Conservation (phyloP, 257 asterid genomes). For the Penstemon davidsonii region DNA sequence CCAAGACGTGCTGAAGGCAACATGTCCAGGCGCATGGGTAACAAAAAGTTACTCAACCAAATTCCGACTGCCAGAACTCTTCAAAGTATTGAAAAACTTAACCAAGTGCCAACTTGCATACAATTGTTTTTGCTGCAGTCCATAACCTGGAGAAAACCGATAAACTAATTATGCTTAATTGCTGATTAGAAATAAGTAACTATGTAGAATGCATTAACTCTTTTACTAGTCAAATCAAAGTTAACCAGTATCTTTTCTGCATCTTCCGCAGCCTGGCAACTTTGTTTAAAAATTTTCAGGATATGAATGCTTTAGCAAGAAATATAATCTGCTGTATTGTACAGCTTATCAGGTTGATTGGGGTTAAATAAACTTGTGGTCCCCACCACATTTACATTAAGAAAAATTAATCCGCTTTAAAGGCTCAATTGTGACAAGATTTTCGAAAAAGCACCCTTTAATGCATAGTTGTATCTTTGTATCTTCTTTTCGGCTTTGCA, state of each 20-base stretch:
- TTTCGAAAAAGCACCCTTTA: not conserved
- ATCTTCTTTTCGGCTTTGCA: too few species aligned
- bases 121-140: not conserved
- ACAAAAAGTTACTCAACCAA: too few species aligned
- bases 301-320: not conserved
- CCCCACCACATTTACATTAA: too few species aligned
- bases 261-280: slow-evolving; percentile 1
- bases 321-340: slow-evolving; percentile 5
- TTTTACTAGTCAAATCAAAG: slow-evolving; percentile 2
- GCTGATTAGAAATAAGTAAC: too few species aligned
- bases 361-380: too few species aligned
- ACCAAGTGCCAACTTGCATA: not conserved
- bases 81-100: not conserved
- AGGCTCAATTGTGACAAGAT: not conserved
- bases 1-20: too few species aligned
- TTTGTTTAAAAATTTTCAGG: not conserved
- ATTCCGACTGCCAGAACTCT: not conserved
- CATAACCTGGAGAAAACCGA: slow-evolving; percentile 1
- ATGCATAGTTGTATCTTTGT: not conserved
- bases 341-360: too few species aligned
- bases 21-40: too few species aligned
- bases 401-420: not conserved
- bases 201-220: not conserved
- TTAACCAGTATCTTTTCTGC: slow-evolving; percentile 4
- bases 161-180: not conserved